A percentile compares a stretch with the other conserved stretches of the same genome.
phyloP scores from a whole-genome alignment of 2,329 filamentous ascomycete species.

The Epichloe baconii region DNA sequence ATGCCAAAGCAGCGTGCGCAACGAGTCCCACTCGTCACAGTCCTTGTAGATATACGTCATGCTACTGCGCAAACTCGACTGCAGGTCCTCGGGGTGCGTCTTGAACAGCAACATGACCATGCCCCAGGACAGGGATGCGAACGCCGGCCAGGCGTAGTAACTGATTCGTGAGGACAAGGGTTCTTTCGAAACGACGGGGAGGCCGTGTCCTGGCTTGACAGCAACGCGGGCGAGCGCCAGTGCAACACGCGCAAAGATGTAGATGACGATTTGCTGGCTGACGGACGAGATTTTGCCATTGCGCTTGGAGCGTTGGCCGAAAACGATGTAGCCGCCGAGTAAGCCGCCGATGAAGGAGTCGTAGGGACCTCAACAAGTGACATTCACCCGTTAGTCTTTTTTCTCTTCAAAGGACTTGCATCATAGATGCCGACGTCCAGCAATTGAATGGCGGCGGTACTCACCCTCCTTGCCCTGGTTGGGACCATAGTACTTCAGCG shows the following conservation, averaged over 20 bases:
- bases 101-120: conserved; percentile 92
- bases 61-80: conserved; percentile 80
- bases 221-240: conserved; percentile 74
- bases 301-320: conserved; percentile 54
- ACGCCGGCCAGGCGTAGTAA: conserved; percentile 78
- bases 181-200: conserved; percentile 38
- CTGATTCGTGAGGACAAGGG: conserved; percentile 37
- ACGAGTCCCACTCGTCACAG: conserved; percentile 77
- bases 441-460: neutral
- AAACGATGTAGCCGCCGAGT: conserved; percentile 83
- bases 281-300: conserved; percentile 61
- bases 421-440: neutral
- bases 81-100: conserved; percentile 81
- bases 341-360: conserved; percentile 81
- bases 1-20: conserved; percentile 75
- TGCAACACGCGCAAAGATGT: conserved; percentile 86
- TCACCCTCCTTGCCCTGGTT: conserved; percentile 46
- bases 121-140: conserved; percentile 84
- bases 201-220: conserved; percentile 48
- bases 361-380: conserved; percentile 40
- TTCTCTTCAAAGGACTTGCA: neutral
- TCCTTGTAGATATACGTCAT: conserved; percentile 97
- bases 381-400: neutral
- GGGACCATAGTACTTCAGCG: conserved; percentile 50
- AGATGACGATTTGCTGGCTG: conserved; percentile 95